Evolutionary conservation across 2,329 filamentous ascomycete genomes (phyloP).

Genomic region (Cercospora sp.): DNA sequence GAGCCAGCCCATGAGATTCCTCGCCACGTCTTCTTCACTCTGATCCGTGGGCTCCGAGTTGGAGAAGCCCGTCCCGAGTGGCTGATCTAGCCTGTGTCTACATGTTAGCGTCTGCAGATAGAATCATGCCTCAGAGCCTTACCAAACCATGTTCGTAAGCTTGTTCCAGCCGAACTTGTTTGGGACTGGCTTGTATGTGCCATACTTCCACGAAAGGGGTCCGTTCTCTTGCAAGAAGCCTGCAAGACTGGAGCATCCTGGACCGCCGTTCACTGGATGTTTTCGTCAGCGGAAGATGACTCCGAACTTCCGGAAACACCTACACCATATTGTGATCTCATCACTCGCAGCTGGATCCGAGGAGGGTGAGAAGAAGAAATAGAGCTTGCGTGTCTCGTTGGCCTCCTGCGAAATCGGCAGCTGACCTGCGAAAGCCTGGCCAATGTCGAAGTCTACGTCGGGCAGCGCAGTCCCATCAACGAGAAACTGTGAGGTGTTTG

Average conservation of each 20-base stretch:
- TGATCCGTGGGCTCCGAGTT: constrained; percentile 37
- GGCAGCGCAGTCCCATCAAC: constrained; percentile 35
- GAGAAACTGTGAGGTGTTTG: neutral
- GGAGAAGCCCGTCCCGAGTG: constrained; percentile 47
- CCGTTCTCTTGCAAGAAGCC: constrained; percentile 30
- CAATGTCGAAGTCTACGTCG: constrained; percentile 39
- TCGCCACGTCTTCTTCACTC: constrained; percentile 46
- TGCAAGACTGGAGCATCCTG: constrained; percentile 29
- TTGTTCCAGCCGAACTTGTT: constrained; percentile 56
- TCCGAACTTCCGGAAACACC: constrained; percentile 4
- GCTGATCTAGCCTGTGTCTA: constrained; percentile 46
- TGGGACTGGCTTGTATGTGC: constrained; percentile 43
- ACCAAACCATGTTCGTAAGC: constrained; percentile 73
- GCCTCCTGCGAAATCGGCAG: constrained; percentile 35
- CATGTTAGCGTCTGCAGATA: neutral
- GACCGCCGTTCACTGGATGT: constrained; percentile 36
- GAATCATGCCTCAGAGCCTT: neutral
- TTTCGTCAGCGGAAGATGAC: neutral
- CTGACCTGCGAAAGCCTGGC: constrained; percentile 39
- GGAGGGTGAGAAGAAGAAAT: constrained; percentile 54
- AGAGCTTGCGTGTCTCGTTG: constrained; percentile 41
- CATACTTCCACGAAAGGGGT: constrained; percentile 48
- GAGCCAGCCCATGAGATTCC: constrained; percentile 48
- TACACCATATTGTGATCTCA: constrained; percentile 40
- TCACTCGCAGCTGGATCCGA: constrained; percentile 47